Percentiles rank a stretch among this genome's conserved stretches.
phyloP scores from a whole-genome alignment of 805 yeast species.

The fission yeast (Schizosaccharomyces pombe) region DNA sequence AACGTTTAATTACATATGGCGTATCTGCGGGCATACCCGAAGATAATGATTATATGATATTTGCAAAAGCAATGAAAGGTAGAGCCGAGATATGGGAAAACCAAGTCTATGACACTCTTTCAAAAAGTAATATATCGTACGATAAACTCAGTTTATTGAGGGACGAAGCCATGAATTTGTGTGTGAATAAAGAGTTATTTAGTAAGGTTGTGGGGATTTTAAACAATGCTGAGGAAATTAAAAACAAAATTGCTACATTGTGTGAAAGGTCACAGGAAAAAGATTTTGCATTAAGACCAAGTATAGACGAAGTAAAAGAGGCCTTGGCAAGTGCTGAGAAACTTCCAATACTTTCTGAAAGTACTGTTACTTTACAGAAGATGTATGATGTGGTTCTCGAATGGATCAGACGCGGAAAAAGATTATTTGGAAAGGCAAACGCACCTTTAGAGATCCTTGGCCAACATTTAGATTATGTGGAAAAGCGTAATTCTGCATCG shows the following conservation, averaged over 20 bases:
- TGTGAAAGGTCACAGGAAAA: slow-evolving; percentile 14
- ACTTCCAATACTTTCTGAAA: slow-evolving; percentile 12
- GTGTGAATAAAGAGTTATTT: background rate
- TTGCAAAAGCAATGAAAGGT: slow-evolving; percentile 1
- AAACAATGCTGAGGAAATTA: slow-evolving; percentile 7
- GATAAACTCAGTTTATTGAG: background rate
- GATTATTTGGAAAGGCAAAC: slow-evolving; percentile 18
- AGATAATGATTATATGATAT: background rate
- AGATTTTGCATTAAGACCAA: slow-evolving; percentile 16
- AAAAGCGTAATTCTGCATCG: slow-evolving; percentile 9
- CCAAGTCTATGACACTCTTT: background rate
- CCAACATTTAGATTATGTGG: slow-evolving; percentile 13
- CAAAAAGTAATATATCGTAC: background rate
- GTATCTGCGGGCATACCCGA: background rate
- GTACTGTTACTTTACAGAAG: slow-evolving; percentile 9
- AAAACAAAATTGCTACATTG: slow-evolving; percentile 7
- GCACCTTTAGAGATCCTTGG: slow-evolving; percentile 16
- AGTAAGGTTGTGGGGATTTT: background rate
- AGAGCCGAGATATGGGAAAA: slow-evolving; percentile 2
- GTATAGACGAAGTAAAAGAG: slow-evolving; percentile 12
- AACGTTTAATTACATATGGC: background rate
- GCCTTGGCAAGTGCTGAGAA: background rate
- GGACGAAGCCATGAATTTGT: background rate
- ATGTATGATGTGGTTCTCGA: slow-evolving; percentile 14
- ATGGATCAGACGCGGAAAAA: slow-evolving; percentile 19